phyloP scores from a whole-genome alignment of 2,329 filamentous ascomycete species.

The Herpotrichia juniperi region DNA sequence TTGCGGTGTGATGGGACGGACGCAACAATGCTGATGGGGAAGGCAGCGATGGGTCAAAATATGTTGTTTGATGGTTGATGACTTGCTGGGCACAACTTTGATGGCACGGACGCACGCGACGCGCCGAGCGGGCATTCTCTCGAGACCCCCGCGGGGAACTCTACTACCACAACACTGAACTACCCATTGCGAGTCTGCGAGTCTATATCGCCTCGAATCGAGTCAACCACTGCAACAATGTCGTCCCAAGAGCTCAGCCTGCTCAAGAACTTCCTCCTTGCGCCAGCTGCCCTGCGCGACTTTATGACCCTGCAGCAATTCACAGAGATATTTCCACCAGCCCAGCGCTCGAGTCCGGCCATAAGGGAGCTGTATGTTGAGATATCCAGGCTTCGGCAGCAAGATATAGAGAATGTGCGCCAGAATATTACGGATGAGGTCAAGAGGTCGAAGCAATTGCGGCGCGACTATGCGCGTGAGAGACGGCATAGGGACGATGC shows the following conservation, averaged over 20 bases:
- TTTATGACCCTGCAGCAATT: constrained; percentile 78
- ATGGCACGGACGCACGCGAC: constrained; percentile 12
- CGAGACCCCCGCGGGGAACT: not conserved
- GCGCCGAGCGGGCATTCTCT: constrained; percentile 6
- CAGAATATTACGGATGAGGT: constrained; percentile 70
- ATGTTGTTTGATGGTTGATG: constrained; percentile 8
- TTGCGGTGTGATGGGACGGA: not conserved
- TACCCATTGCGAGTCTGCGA: not conserved
- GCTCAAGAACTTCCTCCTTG: constrained; percentile 77
- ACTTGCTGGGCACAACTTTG: constrained; percentile 3
- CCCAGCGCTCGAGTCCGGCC: constrained; percentile 68
- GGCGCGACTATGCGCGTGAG: constrained; percentile 62
- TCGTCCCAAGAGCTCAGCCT: constrained; percentile 76
- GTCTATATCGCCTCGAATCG: not conserved
- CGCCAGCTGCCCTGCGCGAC: constrained; percentile 74
- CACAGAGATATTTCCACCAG: constrained; percentile 74
- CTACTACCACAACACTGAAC: constrained; percentile 20
- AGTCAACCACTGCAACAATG: constrained; percentile 54
- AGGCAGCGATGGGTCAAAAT: constrained; percentile 3
- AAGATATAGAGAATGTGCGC: constrained; percentile 70
- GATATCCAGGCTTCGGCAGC: constrained; percentile 75
- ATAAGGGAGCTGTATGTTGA: constrained; percentile 78
- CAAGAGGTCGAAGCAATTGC: constrained; percentile 64
- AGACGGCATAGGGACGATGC: constrained; percentile 61
- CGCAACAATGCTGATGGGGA: constrained; percentile 9